Evolutionary conservation across 768 basidiomycete genomes (phyloP), one percentile per base, ranked within the genome.

Genomic region (Amanita rimosa): DNA sequence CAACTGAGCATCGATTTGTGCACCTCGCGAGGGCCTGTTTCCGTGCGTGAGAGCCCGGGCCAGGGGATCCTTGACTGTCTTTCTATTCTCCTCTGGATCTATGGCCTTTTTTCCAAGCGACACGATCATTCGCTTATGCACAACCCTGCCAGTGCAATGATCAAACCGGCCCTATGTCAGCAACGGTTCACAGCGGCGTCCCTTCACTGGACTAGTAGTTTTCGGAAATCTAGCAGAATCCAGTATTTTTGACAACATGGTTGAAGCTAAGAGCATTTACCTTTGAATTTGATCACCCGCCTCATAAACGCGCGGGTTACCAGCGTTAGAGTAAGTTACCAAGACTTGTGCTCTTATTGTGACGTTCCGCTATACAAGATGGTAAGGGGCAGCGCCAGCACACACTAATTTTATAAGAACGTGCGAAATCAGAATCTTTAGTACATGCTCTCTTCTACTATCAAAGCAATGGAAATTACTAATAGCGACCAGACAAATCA

Each of bases 11-110:
- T 82, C 80, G n/a, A 78, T 68, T 57, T 73, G 60, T 1, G 78
- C 80, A 0, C 79, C 78, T 34, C 69, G 62, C 0, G 77, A 78
- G 0, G 80, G 79, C 52, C 79, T 63, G 54, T 81, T 70, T 0
- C 78, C 76, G 46, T 81, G 79, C 13, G 65, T 58, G n/a, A 58
- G 60, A 1, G 77, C 78, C 8, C 74, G 74, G 39, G 67, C 67
- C 22, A 74, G 57, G 10, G 79, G 78, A 48, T 79, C 69, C 0
- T 61, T 59, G 26, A 65, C 58, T 0, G 67, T 67, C 36, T 66
- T 57, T 4, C 55, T 49, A 35, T 67, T 62, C n/a, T 66, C 45
- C 39, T 67, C 60, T 11, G 52, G 53, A 8, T 62, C 60, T 4
- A 49, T 51, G 9, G 60, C 61, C 5, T 33, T 22, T 36, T 59